Evolutionary conservation across 441 rosid genomes (phyloP).

Genomic region (Daphne laureola): DNA sequence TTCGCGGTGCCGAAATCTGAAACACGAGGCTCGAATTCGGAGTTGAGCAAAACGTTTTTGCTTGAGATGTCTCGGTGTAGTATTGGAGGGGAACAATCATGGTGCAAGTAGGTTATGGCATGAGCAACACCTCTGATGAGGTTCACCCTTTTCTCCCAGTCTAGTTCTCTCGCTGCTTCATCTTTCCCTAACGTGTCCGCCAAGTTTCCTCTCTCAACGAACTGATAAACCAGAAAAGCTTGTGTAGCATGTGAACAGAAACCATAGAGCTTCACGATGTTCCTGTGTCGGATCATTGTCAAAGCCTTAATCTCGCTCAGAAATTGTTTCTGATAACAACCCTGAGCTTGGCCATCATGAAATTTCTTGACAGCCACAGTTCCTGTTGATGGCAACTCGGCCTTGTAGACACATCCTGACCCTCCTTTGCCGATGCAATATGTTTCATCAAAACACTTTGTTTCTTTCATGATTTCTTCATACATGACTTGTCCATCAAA

Average conservation of each 20-base stretch:
- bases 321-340: constrained; percentile 3
- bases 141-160: constrained; percentile 24
- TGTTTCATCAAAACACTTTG: constrained; percentile 3
- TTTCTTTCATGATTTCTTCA: constrained; percentile 9
- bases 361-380: constrained; percentile 17
- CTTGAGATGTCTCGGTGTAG: constrained; percentile 32
- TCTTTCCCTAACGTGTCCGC: constrained; percentile 9
- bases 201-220: constrained; percentile 19
- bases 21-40: constrained; percentile 23
- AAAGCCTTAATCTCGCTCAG: constrained; percentile 19
- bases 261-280: constrained; percentile 27
- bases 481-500: constrained; percentile 12
- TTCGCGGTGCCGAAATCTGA: constrained; percentile 29
- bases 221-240: constrained; percentile 27
- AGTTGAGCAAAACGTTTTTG: constrained; percentile 24
- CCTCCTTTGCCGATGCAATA: constrained; percentile 15
- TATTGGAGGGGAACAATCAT: constrained; percentile 23
- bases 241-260: constrained; percentile 24
- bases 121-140: constrained; percentile 22
- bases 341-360: neutral
- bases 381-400: neutral
- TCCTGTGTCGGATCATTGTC: constrained; percentile 24
- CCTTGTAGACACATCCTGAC: constrained; percentile 16
- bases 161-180: constrained; percentile 16
- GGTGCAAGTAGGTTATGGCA: constrained; percentile 31